phyloP scores from a whole-genome alignment of 768 basidiomycete genomes.

The Ephemerocybe angulata region DNA sequence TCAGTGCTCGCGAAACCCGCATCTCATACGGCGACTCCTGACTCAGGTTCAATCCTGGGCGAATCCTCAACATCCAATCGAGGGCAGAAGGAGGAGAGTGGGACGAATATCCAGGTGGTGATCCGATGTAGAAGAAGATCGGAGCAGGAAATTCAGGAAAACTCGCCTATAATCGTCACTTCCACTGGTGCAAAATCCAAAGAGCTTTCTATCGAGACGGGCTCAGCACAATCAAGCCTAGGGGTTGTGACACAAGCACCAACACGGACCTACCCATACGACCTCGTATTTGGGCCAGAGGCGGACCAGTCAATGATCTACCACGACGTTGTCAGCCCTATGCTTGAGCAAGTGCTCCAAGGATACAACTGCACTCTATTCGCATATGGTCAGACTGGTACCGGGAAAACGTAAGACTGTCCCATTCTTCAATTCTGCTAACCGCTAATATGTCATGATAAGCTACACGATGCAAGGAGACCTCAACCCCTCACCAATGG shows the following conservation, averaged over 20 bases:
- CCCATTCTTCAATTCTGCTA: neutral
- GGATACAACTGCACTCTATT: slow-evolving; percentile 98
- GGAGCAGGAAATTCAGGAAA: slow-evolving; percentile 78
- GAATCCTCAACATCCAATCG: slow-evolving; percentile 7
- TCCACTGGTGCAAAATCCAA: slow-evolving; percentile 73
- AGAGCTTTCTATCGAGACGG: slow-evolving; percentile 78
- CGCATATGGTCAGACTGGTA: slow-evolving; percentile 98
- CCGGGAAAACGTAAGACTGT: slow-evolving; percentile 88
- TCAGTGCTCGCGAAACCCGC: slow-evolving; percentile 45
- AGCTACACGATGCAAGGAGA: slow-evolving; percentile 99
- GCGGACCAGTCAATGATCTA: slow-evolving; percentile 95
- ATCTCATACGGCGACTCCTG: slow-evolving; percentile 16
- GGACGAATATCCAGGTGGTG: slow-evolving; percentile 90
- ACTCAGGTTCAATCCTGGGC: slow-evolving; percentile 1
- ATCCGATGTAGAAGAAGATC: slow-evolving; percentile 86
- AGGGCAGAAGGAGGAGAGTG: slow-evolving; percentile 35
- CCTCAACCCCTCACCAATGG: slow-evolving; percentile 73
- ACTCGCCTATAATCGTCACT: slow-evolving; percentile 82
- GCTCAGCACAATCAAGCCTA: slow-evolving; percentile 61
- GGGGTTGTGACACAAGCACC: slow-evolving; percentile 75
- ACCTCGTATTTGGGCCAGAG: slow-evolving; percentile 94
- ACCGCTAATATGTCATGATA: slow-evolving; percentile 5
- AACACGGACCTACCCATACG: slow-evolving; percentile 87
- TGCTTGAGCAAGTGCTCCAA: slow-evolving; percentile 88
- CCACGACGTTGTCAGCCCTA: slow-evolving; percentile 87